Base-by-base conservation (phyloP, 139 green algal genomes). In the Ettlia oleoabundans region DNA sequence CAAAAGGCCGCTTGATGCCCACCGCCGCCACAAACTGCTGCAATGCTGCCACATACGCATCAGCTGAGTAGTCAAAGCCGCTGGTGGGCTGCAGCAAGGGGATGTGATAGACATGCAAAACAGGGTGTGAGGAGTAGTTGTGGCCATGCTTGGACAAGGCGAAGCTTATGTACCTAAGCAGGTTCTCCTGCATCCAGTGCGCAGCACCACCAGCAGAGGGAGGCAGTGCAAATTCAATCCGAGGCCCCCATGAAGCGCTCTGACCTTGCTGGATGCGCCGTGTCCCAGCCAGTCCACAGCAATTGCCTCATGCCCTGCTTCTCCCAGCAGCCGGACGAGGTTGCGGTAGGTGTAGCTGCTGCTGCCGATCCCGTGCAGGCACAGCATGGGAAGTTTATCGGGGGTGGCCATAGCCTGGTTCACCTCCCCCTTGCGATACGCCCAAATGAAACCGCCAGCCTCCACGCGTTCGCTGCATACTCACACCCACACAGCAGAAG, bases 251-350 rank as follows among this genome's bases (percentile, higher is more conserved):
- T n/a, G 18, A 65, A 9, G 55, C 21, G 5, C 65, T 26, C 21
- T n/a, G 2, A 68, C 73, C 53, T 95, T 94, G 81, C 85, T 85
- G 69, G 53, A 87, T 75, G 85, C 83, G 8, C 93, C 93, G 75
- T 96, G 92, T 10, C 93, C 93, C 4, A 85, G 55, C 86, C 87
- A 96, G 87, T 96, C 93, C n/a, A 90, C 87, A 0, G 92, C 93
- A 40, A 91, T 75, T 0, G 87, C 88, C 19, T 86, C 78, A 62
- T 89, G 91, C 41, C 92, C 93, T 8, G 86, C 86, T 33, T 78
- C 87, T 0, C 87, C 91, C 18, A 96, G 83, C 76, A 95, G 75
- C 0, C 82, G 87, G 21, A 94, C 64, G 19, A 30, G 79, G 52
- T 76, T 90, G 83, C 93, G 85, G 83, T 89, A 96, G 43, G 73